A percentile compares a stretch with the other conserved stretches of the same genome.
These are phyloP conservation scores for Auriscalpium microsporum DNA, from an alignment of 768 basidiomycete species.

Conservation along the genomic window DNA sequence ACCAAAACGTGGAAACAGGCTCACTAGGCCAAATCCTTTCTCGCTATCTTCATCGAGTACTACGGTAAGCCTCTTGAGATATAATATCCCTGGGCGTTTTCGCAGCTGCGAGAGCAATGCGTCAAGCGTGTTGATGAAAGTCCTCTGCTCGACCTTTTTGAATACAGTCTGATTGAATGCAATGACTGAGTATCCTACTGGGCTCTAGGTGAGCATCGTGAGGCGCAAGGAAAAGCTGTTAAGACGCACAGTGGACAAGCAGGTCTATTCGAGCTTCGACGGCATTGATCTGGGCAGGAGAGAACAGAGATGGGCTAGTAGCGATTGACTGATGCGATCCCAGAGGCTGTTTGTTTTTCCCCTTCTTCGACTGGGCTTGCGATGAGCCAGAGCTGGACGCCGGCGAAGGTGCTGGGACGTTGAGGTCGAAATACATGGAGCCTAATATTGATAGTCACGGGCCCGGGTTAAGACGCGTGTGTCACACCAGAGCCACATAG, in stretches of 20 bases:
- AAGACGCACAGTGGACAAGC: slow-evolving; percentile 59
- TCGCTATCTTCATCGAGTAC: slow-evolving; percentile 77
- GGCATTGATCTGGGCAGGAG: slow-evolving; percentile 45
- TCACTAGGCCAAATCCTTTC: slow-evolving; percentile 75
- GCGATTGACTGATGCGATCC: slow-evolving; percentile 7
- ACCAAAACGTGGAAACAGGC: slow-evolving; percentile 11
- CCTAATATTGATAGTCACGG: no score
- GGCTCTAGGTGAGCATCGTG: slow-evolving; percentile 7
- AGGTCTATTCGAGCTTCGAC: slow-evolving; percentile 61
- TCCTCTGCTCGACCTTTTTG: slow-evolving; percentile 64
- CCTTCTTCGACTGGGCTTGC: slow-evolving; percentile 38
- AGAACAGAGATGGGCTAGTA: slow-evolving; percentile 28
- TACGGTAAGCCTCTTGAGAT: slow-evolving; percentile 73
- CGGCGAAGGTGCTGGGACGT: slow-evolving; percentile 41
- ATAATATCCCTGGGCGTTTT: slow-evolving; percentile 49
- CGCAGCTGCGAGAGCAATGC: slow-evolving; percentile 51
- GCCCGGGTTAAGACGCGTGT: no score
- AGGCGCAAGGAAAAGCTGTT: neutral
- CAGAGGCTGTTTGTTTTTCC: slow-evolving; percentile 45
- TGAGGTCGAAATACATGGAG: slow-evolving; percentile 60
- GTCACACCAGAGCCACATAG: no score
- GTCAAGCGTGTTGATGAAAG: slow-evolving; percentile 57
- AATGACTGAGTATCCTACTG: slow-evolving; percentile 84
- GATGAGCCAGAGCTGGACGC: slow-evolving; percentile 21
- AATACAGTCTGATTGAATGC: slow-evolving; percentile 68